These are phyloP conservation scores for Oxytropis ochrocephala DNA, from an alignment of 306 rosid species.

Conservation along the genomic window DNA sequence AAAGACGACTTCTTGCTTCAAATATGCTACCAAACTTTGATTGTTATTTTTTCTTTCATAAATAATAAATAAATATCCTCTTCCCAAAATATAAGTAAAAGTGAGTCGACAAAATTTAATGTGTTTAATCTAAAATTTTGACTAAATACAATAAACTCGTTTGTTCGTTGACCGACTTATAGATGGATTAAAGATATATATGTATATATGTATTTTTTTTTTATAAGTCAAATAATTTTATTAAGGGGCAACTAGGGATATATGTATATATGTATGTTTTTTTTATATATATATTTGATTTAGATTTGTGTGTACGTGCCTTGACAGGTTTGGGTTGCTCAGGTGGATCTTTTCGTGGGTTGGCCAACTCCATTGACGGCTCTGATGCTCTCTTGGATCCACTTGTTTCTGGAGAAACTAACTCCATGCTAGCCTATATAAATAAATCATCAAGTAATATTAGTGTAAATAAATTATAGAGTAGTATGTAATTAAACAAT, in stretches of 20 bases:
- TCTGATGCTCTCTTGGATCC: constrained; percentile 62
- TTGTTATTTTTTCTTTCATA: neutral
- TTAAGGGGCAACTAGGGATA: too few species aligned
- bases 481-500: neutral
- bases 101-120: too few species aligned
- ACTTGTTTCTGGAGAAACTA: constrained; percentile 44
- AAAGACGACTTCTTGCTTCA: constrained; percentile 21
- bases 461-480: neutral
- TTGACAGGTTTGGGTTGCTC: constrained; percentile 52
- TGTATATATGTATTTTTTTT: too few species aligned
- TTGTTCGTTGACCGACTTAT: too few species aligned
- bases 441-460: neutral
- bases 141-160: too few species aligned
- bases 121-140: too few species aligned
- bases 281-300: neutral
- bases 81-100: too few species aligned
- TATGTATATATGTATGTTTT: neutral
- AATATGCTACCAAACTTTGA: constrained; percentile 24
- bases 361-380: constrained; percentile 68
- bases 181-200: too few species aligned
- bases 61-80: neutral
- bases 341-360: constrained; percentile 36
- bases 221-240: too few species aligned
- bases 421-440: constrained; percentile 37
- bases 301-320: constrained; percentile 23